A percentile compares a stretch with the other conserved stretches of the same genome.
These are phyloP conservation scores for Macrocybe gigantea DNA, from an alignment of 768 basidiomycete genomes.

Conservation along the genomic window DNA sequence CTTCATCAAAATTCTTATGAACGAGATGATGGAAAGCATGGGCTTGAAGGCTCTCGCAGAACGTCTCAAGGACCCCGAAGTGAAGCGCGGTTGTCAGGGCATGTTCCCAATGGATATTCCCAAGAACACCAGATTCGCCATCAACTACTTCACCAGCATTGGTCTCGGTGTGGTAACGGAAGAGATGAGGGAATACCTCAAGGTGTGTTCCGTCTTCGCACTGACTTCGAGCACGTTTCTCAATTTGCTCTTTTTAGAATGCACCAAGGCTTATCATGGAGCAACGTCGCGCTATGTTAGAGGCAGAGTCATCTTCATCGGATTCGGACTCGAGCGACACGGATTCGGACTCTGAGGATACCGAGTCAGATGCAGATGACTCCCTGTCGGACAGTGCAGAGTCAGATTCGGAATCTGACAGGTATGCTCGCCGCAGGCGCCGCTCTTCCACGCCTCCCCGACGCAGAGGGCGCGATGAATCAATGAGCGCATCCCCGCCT, in stretches of 20 bases:
- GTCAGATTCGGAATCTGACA: constrained; percentile 34
- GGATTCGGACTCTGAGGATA: constrained; percentile 26
- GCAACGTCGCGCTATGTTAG: constrained; percentile 19
- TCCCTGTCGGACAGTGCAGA: constrained; percentile 25
- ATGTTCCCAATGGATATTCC: constrained; percentile 98
- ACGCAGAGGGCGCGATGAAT: not conserved
- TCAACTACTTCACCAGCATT: constrained; percentile 98
- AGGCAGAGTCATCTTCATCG: constrained; percentile 11
- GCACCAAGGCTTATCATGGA: constrained; percentile 5
- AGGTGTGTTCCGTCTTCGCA: constrained; percentile 41
- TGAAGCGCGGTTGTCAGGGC: constrained; percentile 62
- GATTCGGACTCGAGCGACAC: constrained; percentile 24
- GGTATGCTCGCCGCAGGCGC: not conserved
- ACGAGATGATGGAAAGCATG: constrained; percentile 92
- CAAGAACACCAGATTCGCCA: constrained; percentile 92
- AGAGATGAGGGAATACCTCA: constrained; percentile 94
- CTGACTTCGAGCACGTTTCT: too few relatives aligned
- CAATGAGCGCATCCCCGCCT: too few relatives aligned
- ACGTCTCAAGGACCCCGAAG: constrained; percentile 84
- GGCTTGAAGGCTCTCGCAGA: constrained; percentile 83
- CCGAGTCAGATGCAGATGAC: constrained; percentile 34
- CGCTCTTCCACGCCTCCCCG: not conserved
- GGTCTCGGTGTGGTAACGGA: constrained; percentile 89
- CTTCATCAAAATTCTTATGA: constrained; percentile 95
- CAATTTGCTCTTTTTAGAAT: not conserved